phyloP scores from a whole-genome alignment of 176 grass and related monocot genomes.

The Avena eriantha region DNA sequence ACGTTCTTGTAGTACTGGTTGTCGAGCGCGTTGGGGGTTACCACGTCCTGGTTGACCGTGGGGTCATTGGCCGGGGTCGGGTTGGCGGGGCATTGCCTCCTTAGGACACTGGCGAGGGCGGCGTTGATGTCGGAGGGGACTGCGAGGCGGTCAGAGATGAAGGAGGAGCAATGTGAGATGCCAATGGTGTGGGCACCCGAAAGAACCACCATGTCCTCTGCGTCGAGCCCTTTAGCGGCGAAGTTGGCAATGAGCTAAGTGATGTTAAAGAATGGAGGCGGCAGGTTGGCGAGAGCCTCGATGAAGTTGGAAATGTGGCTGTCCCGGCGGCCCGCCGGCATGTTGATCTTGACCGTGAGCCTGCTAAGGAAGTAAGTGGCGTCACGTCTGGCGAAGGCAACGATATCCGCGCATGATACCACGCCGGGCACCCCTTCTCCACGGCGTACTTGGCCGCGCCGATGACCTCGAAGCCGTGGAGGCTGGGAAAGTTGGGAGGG shows the following conservation, averaged over 20 bases:
- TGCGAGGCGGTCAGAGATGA: neutral
- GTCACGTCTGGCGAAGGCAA: neutral
- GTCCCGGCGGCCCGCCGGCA: neutral
- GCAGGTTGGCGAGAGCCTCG: neutral
- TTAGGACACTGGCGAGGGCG: neutral
- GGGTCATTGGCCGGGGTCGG: neutral
- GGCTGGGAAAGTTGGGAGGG: conserved; percentile 27
- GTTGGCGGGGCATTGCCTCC: neutral
- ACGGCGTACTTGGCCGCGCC: conserved; percentile 38
- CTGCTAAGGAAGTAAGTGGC: neutral
- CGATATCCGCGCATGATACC: neutral
- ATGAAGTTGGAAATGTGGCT: neutral
- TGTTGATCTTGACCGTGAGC: neutral
- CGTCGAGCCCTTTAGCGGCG: neutral
- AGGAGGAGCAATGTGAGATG: neutral
- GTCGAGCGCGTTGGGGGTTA: neutral
- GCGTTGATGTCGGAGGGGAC: neutral
- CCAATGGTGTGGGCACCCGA: neutral
- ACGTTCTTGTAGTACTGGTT: conserved; percentile 2
- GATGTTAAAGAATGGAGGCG: neutral
- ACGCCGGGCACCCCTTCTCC: neutral
- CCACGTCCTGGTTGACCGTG: neutral
- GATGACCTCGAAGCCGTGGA: conserved; percentile 51
- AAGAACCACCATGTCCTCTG: neutral
- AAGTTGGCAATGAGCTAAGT: neutral